Conservation (phyloP, 331 rosid species). For the Acacia pycnantha region DNA sequence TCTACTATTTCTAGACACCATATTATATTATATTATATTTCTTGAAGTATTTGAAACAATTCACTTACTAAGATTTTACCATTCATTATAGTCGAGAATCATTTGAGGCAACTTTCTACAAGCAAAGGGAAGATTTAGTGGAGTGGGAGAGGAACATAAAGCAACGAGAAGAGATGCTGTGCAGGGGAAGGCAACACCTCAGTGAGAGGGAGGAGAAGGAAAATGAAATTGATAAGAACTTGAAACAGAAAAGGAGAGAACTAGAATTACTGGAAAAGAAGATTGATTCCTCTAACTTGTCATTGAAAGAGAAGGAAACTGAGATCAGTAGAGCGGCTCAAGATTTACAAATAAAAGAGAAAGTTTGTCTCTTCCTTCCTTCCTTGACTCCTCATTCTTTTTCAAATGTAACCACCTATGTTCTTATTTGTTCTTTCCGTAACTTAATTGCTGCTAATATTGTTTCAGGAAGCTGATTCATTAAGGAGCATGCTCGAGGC, state of each 20-base stretch:
- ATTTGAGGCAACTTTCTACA: slow-evolving; percentile 54
- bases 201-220: slow-evolving; percentile 60
- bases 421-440: slow-evolving; percentile 5
- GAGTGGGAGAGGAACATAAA: slow-evolving; percentile 75
- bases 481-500: slow-evolving; percentile 41
- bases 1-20: slow-evolving; percentile 3
- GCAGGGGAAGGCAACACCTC: slow-evolving; percentile 46
- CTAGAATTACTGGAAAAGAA: slow-evolving; percentile 54
- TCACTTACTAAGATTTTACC: slow-evolving; percentile 11
- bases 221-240: slow-evolving; percentile 49
- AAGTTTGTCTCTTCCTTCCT: slow-evolving; percentile 41
- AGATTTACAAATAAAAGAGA: slow-evolving; percentile 57
- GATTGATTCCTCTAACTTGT: slow-evolving; percentile 40
- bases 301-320: slow-evolving; percentile 65
- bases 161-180: slow-evolving; percentile 67
- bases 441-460: slow-evolving; percentile 23
- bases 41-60: slow-evolving; percentile 14
- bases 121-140: slow-evolving; percentile 70
- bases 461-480: slow-evolving; percentile 59
- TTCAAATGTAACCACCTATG: background rate
- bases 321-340: slow-evolving; percentile 49
- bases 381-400: background rate
- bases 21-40: background rate
- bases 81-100: slow-evolving; percentile 68
- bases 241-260: slow-evolving; percentile 61